Conservation (phyloP, 177 flowering plant species). For the Vitis hybrid region DNA sequence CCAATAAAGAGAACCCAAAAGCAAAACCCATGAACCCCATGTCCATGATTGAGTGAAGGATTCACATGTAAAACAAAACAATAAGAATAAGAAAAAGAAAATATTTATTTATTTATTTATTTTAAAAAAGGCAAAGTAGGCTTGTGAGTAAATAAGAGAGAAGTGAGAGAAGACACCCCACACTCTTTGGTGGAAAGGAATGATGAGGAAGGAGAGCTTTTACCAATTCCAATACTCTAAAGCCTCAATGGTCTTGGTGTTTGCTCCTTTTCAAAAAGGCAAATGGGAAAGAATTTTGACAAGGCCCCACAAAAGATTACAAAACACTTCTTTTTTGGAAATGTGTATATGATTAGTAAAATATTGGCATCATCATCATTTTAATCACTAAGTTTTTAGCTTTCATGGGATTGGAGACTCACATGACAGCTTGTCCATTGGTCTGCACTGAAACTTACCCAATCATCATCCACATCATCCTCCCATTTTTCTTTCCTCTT, state of each 20-base stretch:
- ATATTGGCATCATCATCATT: slow-evolving; percentile 23
- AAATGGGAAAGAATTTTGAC: slow-evolving; percentile 16
- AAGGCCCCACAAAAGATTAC: slow-evolving; percentile 24
- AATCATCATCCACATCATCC: slow-evolving; percentile 29
- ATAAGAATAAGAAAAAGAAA: no score
- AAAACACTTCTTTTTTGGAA: slow-evolving; percentile 21
- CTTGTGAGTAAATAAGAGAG: slow-evolving; percentile 7
- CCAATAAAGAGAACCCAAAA: no score
- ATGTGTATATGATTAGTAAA: slow-evolving; percentile 11
- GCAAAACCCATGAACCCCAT: background rate
- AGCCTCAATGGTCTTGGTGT: slow-evolving; percentile 17
- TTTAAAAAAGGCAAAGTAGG: no score
- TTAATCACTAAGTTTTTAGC: slow-evolving; percentile 14
- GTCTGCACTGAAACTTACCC: slow-evolving; percentile 8
- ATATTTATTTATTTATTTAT: no score
- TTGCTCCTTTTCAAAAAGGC: slow-evolving; percentile 29
- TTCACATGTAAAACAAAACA: slow-evolving; percentile 9
- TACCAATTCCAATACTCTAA: slow-evolving; percentile 27
- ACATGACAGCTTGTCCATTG: slow-evolving; percentile 16
- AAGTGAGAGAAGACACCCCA: slow-evolving; percentile 20
- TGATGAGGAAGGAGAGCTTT: slow-evolving; percentile 10
- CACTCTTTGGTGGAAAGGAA: background rate
- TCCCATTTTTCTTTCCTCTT: background rate
- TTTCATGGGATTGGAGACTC: slow-evolving; percentile 27
- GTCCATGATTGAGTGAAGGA: slow-evolving; percentile 20